Percentiles rank a stretch among this genome's conserved stretches.
Conservation (phyloP, 148 eudicot species). For the Silene conica region DNA sequence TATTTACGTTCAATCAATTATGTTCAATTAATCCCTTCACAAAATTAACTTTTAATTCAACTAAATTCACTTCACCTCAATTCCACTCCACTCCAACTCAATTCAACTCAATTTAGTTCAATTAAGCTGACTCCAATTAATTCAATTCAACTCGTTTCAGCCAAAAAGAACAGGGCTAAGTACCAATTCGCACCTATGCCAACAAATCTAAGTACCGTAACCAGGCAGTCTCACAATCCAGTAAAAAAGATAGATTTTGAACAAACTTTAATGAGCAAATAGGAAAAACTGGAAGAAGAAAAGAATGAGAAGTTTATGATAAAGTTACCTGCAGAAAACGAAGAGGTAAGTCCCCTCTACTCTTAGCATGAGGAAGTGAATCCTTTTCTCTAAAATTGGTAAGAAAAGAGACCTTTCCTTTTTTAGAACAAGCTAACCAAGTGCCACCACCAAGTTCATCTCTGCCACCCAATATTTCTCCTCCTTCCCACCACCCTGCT, state of each 20-base stretch:
- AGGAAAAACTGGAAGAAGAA: neutral
- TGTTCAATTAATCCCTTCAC: too few species aligned
- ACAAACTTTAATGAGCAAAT: neutral
- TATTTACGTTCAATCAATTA: too few species aligned
- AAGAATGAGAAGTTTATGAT: constrained; percentile 6
- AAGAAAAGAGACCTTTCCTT: constrained; percentile 68
- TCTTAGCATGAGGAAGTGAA: constrained; percentile 36
- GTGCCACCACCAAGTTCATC: constrained; percentile 84
- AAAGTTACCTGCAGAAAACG: constrained; percentile 65
- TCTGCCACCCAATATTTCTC: constrained; percentile 69
- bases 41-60: too few species aligned
- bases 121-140: too few species aligned
- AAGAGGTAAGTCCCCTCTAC: constrained; percentile 74
- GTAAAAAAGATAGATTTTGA: neutral
- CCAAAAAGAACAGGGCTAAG: too few species aligned
- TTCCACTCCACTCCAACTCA: too few species aligned
- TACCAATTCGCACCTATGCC: neutral
- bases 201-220: neutral
- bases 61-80: too few species aligned
- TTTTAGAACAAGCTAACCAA: constrained; percentile 67
- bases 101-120: too few species aligned
- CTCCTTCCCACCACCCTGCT: constrained; percentile 78
- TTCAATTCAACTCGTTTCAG: too few species aligned
- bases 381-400: constrained; percentile 67
- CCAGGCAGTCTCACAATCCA: too few species aligned